A percentile compares a stretch with the other conserved stretches of the same genome.
phyloP scores from a whole-genome alignment of 1,284 basidiomycete species.

The Heterobasidion occidentale region DNA sequence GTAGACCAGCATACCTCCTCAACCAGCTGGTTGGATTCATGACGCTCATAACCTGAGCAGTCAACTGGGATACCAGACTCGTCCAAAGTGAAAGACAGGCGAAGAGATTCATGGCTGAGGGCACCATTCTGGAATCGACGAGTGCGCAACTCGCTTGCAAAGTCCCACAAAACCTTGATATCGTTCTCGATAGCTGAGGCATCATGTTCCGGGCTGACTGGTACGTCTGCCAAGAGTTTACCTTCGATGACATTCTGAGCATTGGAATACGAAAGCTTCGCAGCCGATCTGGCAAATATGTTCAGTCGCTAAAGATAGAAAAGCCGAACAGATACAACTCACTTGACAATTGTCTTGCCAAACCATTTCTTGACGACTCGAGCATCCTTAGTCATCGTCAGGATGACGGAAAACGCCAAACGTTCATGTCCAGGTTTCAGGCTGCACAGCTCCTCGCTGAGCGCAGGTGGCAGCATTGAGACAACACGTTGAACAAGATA shows the following conservation, averaged over 20 bases:
- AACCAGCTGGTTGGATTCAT: conserved; percentile 75
- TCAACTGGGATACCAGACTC: conserved; percentile 80
- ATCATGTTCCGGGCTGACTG: conserved; percentile 51
- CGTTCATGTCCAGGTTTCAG: conserved; percentile 83
- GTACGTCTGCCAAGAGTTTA: conserved; percentile 42
- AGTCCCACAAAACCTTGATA: conserved; percentile 58
- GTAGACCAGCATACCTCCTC: conserved; percentile 64
- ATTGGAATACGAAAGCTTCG: conserved; percentile 78
- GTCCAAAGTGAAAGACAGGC: conserved; percentile 77
- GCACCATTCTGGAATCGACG: conserved; percentile 80
- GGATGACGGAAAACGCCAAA: conserved; percentile 83
- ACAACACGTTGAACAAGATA: conserved; percentile 94
- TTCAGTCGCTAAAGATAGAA: background rate
- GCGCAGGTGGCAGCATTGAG: conserved; percentile 90
- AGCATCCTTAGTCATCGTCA: conserved; percentile 82
- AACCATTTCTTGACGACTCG: conserved; percentile 86
- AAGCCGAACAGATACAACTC: conserved; percentile 15
- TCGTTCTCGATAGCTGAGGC: conserved; percentile 66
- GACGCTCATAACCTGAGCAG: conserved; percentile 57
- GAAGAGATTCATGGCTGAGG: conserved; percentile 65
- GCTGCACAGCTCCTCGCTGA: conserved; percentile 92
- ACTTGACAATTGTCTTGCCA: conserved; percentile 90
- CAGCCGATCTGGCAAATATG: conserved; percentile 56
- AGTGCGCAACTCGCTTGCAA: conserved; percentile 70
- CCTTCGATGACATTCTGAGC: conserved; percentile 83